Base-by-base conservation (phyloP, 495 filamentous ascomycete species). In the Platismatia glauca region DNA sequence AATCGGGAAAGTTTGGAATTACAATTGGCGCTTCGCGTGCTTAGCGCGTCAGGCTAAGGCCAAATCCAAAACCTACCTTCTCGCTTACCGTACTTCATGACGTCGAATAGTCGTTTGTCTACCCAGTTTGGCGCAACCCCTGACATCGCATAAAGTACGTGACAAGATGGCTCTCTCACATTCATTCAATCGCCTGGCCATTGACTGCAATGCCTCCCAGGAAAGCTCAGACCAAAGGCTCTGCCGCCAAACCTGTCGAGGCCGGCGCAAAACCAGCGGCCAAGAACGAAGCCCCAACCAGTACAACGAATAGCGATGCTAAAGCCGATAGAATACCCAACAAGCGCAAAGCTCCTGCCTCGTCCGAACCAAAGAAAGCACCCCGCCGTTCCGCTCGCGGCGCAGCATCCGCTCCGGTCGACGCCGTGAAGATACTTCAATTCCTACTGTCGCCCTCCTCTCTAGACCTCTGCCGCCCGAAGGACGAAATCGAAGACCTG, bases 401-500 rank as follows among this genome's bases (percentile, higher is more conserved):
- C 50, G 57, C n/a, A n/a, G n/a, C n/a, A n/a, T n/a, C 60, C 8
- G 35, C 55, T 1, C 48, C 46, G 20, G 37, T 62, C 33, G 63
- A 68, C 11, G 43, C 53, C 5, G 46, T 66, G 5, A 68, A 70
- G 57, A 34, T 73, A 3, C 60, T 75, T 35, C 63, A 69, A 6
- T 71, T 65, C 61, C 67, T 75, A 38, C 60, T 75, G 31, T 73
- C 71, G 7, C 55, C 63, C 7, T 55, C 58, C 20, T 64, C 70
- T 7, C 52, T 68, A 8, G 56, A 66, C 2, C 60, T 71, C 39
- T 73, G 71, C 65, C 65, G 67, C 13, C 73, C 73, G 1, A 66
- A 69, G 16, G 73, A 75, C 53, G 73, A 75, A 58, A 64, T 18
- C 16, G 53, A 66, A 58, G 66, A 68, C 24, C 4, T 71, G n/a